Conservation (phyloP, 208 protist species). For the Acanthamoeba lugdunensis region DNA sequence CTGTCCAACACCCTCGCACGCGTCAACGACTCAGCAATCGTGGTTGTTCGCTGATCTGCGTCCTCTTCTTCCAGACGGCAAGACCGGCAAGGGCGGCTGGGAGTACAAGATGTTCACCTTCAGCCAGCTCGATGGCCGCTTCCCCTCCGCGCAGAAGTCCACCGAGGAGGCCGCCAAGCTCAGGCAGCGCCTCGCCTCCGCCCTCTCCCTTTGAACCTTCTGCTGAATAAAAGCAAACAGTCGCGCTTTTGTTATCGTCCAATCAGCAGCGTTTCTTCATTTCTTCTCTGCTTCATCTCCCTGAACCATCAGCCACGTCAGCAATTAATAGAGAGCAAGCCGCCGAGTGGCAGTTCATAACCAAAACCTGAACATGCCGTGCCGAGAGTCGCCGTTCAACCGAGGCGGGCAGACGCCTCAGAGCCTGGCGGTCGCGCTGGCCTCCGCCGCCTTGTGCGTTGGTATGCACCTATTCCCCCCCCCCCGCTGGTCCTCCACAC, state of each 20-base stretch:
- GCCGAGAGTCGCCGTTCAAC: not conserved
- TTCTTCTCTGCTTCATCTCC: not conserved
- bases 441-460: not conserved
- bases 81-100: constrained; percentile 1
- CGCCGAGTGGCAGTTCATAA: too few relatives aligned
- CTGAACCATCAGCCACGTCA: not conserved
- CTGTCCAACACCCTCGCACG: not conserved
- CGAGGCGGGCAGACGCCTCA: not conserved
- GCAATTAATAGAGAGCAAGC: too few relatives aligned
- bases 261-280: not conserved
- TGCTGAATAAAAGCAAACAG: too few relatives aligned
- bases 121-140: not conserved
- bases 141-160: not conserved
- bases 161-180: not conserved
- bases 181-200: constrained; percentile 15
- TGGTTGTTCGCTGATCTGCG: too few relatives aligned
- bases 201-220: not conserved
- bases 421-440: not conserved
- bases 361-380: not conserved
- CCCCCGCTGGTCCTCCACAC: too few relatives aligned
- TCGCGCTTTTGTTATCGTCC: not conserved
- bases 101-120: constrained; percentile 71
- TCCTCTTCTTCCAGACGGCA: not conserved
- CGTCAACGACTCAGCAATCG: too few relatives aligned
- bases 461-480: not conserved